phyloP scores from a whole-genome alignment of 2,329 filamentous ascomycete genomes.

The Trichoderma asperellum region DNA sequence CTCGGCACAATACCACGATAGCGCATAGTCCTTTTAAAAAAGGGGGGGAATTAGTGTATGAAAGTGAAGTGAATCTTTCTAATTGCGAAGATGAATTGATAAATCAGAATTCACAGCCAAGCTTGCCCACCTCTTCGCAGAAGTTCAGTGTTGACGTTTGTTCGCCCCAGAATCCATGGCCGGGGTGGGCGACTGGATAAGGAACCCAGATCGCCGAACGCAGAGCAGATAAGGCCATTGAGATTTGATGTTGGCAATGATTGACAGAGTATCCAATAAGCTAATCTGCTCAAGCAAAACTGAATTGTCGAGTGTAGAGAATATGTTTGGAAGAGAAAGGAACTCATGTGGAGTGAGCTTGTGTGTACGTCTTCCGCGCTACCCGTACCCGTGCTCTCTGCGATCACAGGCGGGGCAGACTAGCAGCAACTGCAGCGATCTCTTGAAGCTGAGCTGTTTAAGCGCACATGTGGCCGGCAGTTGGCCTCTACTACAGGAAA shows the following conservation, averaged over 20 bases:
- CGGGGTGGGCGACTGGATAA: constrained; percentile 9
- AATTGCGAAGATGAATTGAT: background rate
- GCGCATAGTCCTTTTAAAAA: constrained; percentile 61
- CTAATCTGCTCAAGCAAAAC: background rate
- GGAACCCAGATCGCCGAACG: constrained; percentile 7
- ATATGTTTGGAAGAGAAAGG: background rate
- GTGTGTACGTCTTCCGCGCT: background rate
- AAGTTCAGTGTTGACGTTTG: constrained; percentile 76
- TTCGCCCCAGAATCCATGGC: constrained; percentile 61
- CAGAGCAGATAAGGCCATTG: constrained; percentile 19
- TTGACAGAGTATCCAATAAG: background rate
- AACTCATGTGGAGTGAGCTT: background rate
- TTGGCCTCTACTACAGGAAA: background rate
- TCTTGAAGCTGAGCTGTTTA: background rate
- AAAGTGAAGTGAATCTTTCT: background rate
- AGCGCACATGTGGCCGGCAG: background rate
- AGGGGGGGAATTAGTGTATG: background rate
- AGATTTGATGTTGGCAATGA: background rate
- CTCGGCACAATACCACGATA: constrained; percentile 75
- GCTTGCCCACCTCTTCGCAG: constrained; percentile 72
- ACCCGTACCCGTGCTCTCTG: constrained; percentile 12
- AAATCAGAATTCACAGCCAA: constrained; percentile 20
- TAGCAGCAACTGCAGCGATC: background rate
- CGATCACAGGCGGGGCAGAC: background rate
- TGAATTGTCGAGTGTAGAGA: background rate